phyloP scores from a whole-genome alignment of 768 basidiomycete genomes.

The Podaxis pistillaris region DNA sequence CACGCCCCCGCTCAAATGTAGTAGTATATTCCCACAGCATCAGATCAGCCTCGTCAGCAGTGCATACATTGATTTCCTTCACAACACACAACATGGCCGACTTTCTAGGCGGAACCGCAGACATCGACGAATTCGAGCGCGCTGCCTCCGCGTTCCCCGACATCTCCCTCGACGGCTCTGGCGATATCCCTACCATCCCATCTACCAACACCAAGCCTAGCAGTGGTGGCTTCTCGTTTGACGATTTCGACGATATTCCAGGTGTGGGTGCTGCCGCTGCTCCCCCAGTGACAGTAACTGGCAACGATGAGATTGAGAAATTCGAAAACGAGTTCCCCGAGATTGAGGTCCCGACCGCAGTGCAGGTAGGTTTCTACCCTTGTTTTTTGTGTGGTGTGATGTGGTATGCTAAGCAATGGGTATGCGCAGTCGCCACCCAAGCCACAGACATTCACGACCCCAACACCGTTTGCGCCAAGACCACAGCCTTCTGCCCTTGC shows the following conservation, averaged over 20 bases:
- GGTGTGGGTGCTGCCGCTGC: constrained; percentile 18
- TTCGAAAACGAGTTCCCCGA: constrained; percentile 88
- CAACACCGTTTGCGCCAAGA: constrained; percentile 68
- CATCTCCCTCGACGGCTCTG: constrained; percentile 69
- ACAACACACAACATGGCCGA: constrained; percentile 36
- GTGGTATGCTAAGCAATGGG: constrained; percentile 4
- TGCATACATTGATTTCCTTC: background rate
- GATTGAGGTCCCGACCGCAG: constrained; percentile 50
- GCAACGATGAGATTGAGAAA: constrained; percentile 81
- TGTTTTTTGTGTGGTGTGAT: background rate
- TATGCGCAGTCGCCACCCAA: constrained; percentile 34
- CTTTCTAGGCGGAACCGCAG: constrained; percentile 44
- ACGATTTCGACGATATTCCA: constrained; percentile 59
- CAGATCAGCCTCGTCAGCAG: constrained; percentile 9
- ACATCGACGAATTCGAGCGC: constrained; percentile 72
- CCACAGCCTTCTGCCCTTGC: constrained; percentile 72
- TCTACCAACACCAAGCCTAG: constrained; percentile 28
- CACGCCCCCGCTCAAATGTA: background rate
- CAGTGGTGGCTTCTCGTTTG: constrained; percentile 61
- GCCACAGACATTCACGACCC: constrained; percentile 34
- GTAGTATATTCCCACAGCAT: constrained; percentile 7
- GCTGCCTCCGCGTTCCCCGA: constrained; percentile 86
- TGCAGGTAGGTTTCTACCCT: background rate
- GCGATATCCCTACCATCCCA: constrained; percentile 47
- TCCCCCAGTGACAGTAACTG: constrained; percentile 69